These are phyloP conservation scores for Wickerhamiella musiphila DNA, from an alignment of 805 yeast species.

Conservation along the genomic window DNA sequence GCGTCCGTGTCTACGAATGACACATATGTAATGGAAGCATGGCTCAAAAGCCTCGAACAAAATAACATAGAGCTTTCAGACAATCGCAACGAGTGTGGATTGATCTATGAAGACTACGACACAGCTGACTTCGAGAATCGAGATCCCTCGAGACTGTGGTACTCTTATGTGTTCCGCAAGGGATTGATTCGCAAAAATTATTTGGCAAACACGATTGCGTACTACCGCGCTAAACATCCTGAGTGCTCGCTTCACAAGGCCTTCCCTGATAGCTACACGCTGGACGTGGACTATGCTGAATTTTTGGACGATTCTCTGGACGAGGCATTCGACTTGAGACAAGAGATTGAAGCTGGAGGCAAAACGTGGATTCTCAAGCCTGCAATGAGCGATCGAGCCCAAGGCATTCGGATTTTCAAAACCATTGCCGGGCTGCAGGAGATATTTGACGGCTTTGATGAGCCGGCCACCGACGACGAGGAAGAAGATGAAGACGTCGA, in stretches of 20 bases:
- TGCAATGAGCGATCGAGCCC: conserved; percentile 93
- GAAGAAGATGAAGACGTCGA: conserved; percentile 30
- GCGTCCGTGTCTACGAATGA: conserved; percentile 11
- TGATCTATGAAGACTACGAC: conserved; percentile 85
- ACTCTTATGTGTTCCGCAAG: conserved; percentile 63
- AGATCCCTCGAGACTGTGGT: conserved; percentile 6
- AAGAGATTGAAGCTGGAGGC: conserved; percentile 45
- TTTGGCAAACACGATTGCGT: conserved; percentile 66
- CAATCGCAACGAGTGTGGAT: conserved; percentile 10
- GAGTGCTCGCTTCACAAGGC: conserved; percentile 38
- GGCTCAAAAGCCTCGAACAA: conserved; percentile 8
- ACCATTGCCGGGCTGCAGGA: conserved; percentile 64
- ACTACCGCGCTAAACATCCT: conserved; percentile 61
- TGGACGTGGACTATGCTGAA: conserved; percentile 91
- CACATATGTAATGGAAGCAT: conserved; percentile 11
- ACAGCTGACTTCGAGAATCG: conserved; percentile 53
- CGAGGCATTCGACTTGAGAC: conserved; percentile 76
- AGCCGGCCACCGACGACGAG: conserved; percentile 44
- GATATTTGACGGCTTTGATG: conserved; percentile 76
- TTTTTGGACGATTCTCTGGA: conserved; percentile 86
- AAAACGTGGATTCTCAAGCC: conserved; percentile 86
- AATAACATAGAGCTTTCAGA: neutral
- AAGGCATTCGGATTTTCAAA: conserved; percentile 74
- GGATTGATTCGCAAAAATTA: conserved; percentile 84
- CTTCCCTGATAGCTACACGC: conserved; percentile 56